Base-by-base conservation (phyloP, 2,329 filamentous ascomycete genomes). In the Paecilomyces formosus region DNA sequence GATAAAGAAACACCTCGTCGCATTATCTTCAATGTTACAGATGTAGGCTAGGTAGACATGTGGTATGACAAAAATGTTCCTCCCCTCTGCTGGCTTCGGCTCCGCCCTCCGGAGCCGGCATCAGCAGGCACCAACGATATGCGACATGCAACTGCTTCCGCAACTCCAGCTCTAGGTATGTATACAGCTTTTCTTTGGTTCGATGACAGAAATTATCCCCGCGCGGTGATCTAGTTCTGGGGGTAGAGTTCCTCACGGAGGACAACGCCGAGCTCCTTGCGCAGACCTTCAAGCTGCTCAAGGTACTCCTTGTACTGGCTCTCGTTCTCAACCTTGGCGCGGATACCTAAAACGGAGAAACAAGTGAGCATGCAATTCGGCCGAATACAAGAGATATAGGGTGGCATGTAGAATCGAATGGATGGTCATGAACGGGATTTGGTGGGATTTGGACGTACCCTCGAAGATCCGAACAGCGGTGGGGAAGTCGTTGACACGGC, bases 241-340 rank as follows among this genome's bases (percentile, higher is more conserved):
- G 93, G 92, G 81, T 92, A 97, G 76, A 97, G 83, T 72, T 90
- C 87, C 84, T 97, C 93, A 84, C 94, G 96, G 70, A 97, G 85
- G 66, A 85, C 81, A 70, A 97, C 86, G 69, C 93, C 93, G 64
- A 97, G 87, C 82, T 97, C 93, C 83, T 96, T 90, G 71, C 92
- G 88, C 72, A 97, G 83, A 65, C 88, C 83, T 83, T 96, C 91
- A 68, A 99, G 90, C 82, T 96, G 90, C 73, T 90, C 84, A 62
- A 99, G 87, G 80, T 79, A 79, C 96, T 97, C 82, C 96, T 97
- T 85, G 82, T 99, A 99, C 82, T 99, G 94, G 72, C 86, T 85
- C 79, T 91, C 88, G 86, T 96, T 99, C 86, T 99, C 94, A 69
- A 97, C 94, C 87, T 99, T 99, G 79, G 92, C 90, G 83, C 96